phyloP scores from a whole-genome alignment of 805 yeast species.

The Kuraishia capsulata region DNA sequence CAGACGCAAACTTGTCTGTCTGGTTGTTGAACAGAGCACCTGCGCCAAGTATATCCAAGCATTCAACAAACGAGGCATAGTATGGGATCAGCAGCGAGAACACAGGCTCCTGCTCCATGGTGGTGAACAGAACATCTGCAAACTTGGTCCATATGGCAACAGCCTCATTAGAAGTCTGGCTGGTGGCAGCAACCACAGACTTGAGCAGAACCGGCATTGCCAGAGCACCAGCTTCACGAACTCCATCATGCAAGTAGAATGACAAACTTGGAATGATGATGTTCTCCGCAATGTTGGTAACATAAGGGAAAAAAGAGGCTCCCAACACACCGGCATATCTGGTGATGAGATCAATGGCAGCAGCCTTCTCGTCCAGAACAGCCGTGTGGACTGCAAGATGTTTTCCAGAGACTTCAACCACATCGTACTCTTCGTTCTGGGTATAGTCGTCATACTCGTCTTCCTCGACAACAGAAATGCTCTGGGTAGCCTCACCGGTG shows the following conservation, averaged over 20 bases:
- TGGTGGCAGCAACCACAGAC: slow-evolving; percentile 45
- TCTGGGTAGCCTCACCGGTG: slow-evolving; percentile 86
- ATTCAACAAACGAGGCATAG: slow-evolving; percentile 61
- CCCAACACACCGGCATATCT: slow-evolving; percentile 80
- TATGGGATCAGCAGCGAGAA: slow-evolving; percentile 75
- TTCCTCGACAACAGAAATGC: slow-evolving; percentile 81
- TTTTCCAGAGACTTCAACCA: slow-evolving; percentile 82
- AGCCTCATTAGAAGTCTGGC: slow-evolving; percentile 44
- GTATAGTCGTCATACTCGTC: slow-evolving; percentile 76
- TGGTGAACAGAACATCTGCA: slow-evolving; percentile 56
- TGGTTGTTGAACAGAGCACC: slow-evolving; percentile 47
- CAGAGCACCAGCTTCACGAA: slow-evolving; percentile 82
- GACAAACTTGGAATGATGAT: slow-evolving; percentile 83
- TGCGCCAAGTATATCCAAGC: slow-evolving; percentile 60
- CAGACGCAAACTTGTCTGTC: slow-evolving; percentile 44
- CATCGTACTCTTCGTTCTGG: slow-evolving; percentile 91
- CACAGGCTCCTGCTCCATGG: slow-evolving; percentile 70
- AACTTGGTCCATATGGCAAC: slow-evolving; percentile 64
- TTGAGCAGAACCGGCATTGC: slow-evolving; percentile 70
- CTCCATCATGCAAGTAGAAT: slow-evolving; percentile 90
- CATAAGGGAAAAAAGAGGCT: slow-evolving; percentile 76
- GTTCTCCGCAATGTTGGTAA: slow-evolving; percentile 64
- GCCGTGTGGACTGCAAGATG: slow-evolving; percentile 94
- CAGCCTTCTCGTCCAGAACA: slow-evolving; percentile 85
- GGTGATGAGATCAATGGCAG: slow-evolving; percentile 82